Conservation (phyloP, 2,329 filamentous ascomycete genomes). For the Paecilomyces sp. region DNA sequence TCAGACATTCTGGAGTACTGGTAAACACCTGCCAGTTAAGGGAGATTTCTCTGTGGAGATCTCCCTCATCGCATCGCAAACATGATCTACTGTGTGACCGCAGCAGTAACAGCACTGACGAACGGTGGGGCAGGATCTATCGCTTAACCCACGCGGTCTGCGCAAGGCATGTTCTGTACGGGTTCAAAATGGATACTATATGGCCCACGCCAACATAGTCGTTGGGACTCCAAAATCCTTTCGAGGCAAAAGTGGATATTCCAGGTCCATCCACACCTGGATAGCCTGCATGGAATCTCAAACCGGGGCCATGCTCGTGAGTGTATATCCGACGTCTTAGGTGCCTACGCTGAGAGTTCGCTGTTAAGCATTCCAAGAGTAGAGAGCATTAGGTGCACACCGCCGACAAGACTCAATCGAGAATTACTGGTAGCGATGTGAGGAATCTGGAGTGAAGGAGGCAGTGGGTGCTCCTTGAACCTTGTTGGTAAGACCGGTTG, state of each 20-base stretch:
- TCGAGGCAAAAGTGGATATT: background rate
- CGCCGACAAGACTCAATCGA: background rate
- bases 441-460: background rate
- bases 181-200: background rate
- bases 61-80: background rate
- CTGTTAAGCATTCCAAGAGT: background rate
- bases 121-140: background rate
- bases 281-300: background rate
- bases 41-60: background rate
- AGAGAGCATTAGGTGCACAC: background rate
- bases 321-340: background rate
- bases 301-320: background rate
- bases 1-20: background rate
- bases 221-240: background rate
- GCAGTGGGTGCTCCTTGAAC: background rate
- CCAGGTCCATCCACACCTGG: background rate
- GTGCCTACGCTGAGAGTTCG: background rate
- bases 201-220: background rate
- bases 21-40: background rate
- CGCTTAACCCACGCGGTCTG: background rate
- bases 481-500: background rate
- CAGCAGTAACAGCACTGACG: background rate
- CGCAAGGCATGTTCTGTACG: background rate
- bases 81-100: background rate
- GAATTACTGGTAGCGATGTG: background rate